Conservation (phyloP, 78 protist genomes). For the Chrysochromulina parva region DNA sequence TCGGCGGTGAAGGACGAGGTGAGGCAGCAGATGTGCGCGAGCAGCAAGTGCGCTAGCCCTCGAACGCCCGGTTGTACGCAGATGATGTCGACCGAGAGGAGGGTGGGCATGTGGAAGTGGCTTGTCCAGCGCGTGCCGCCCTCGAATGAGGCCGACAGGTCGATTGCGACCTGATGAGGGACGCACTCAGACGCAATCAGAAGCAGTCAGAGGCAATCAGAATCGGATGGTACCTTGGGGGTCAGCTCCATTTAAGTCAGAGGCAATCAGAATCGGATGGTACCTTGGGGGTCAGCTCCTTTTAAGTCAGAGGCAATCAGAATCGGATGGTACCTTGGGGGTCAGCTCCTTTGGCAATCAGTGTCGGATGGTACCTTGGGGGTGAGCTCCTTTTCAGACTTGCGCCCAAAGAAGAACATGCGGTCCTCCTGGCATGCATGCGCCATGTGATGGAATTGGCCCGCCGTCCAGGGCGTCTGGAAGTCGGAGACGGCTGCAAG, state of each 20-base stretch:
- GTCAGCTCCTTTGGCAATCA: too few species aligned
- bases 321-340: too few species aligned
- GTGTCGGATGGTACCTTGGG: too few species aligned
- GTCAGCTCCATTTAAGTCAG: too few species aligned
- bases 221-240: too few species aligned
- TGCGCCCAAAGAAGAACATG: slow-evolving; percentile 12
- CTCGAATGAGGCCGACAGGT: not conserved
- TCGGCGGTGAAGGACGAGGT: not conserved
- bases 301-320: too few species aligned
- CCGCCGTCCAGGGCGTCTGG: slow-evolving; percentile 12
- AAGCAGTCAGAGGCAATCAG: too few species aligned
- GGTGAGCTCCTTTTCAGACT: not conserved
- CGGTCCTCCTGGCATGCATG: slow-evolving; percentile 11
- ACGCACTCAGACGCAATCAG: too few species aligned
- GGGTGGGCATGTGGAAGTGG: slow-evolving; percentile 8
- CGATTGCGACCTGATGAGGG: not conserved
- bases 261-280: too few species aligned
- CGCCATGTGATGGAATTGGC: slow-evolving; percentile 16
- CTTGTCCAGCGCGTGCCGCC: not conserved
- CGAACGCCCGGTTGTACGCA: not conserved
- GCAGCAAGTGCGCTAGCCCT: not conserved
- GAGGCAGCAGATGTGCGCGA: not conserved
- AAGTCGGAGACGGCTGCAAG: not conserved
- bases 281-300: too few species aligned
- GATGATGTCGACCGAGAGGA: not conserved